Conservation (phyloP, 805 yeast species). For the Komagataella populi region DNA sequence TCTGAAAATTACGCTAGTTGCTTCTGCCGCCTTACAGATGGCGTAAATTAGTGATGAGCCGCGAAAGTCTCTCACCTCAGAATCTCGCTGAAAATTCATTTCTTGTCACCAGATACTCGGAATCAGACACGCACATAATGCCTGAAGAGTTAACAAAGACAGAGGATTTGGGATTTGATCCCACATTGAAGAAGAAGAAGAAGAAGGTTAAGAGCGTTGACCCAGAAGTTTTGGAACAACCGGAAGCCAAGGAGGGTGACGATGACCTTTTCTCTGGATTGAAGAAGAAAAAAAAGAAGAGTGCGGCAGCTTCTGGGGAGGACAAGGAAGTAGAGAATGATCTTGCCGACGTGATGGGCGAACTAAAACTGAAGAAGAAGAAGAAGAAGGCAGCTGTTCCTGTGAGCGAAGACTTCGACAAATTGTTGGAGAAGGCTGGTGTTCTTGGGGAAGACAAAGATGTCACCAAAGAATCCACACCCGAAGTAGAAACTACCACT, state of each 20-base stretch:
- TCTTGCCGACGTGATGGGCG: constrained; percentile 51
- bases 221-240: constrained; percentile 18
- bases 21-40: neutral
- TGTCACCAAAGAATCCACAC: constrained; percentile 11
- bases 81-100: neutral
- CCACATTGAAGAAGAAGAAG: constrained; percentile 69
- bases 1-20: neutral
- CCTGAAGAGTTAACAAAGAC: neutral
- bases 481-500: constrained; percentile 16
- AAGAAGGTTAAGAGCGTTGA: constrained; percentile 38
- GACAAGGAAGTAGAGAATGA: constrained; percentile 22
- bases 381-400: constrained; percentile 41
- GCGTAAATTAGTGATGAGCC: neutral
- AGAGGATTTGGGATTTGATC: constrained; percentile 51
- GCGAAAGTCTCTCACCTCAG: neutral
- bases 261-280: constrained; percentile 67
- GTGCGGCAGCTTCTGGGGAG: constrained; percentile 19
- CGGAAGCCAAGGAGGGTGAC: constrained; percentile 20
- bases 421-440: constrained; percentile 84
- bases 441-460: constrained; percentile 35
- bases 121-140: neutral
- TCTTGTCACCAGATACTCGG: neutral
- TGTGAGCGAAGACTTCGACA: constrained; percentile 73
- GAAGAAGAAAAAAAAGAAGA: constrained; percentile 78
- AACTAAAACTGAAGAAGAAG: constrained; percentile 73